phyloP scores from a whole-genome alignment of 2,329 filamentous ascomycete genomes.

The Diatrype stigma region DNA sequence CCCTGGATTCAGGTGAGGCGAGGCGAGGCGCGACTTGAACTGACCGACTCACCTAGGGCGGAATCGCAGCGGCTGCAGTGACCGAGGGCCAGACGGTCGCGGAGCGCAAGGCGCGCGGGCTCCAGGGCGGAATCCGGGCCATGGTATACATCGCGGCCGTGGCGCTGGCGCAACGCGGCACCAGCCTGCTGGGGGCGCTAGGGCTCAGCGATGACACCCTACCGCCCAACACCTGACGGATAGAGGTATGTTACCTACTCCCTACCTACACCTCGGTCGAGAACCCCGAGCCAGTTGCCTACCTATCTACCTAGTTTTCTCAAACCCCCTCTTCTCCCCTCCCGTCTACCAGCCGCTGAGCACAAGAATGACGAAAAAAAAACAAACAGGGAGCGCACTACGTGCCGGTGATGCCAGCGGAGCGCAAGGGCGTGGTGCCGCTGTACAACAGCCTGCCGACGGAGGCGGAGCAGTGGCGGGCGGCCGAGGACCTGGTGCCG shows the following conservation, averaged over 20 bases:
- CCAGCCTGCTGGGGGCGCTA: slow-evolving; percentile 9
- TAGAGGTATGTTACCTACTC: slow-evolving; percentile 13
- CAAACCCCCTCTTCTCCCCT: no score
- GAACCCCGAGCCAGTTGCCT: no score
- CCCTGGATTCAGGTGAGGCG: no score
- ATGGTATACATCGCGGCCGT: slow-evolving; percentile 25
- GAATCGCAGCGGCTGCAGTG: slow-evolving; percentile 15
- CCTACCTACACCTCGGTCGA: no score
- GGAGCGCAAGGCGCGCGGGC: slow-evolving; percentile 18
- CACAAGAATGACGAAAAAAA: not conserved
- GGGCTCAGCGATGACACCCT: slow-evolving; percentile 6
- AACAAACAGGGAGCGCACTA: slow-evolving; percentile 13
- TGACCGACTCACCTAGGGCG: slow-evolving; percentile 9
- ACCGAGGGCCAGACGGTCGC: slow-evolving; percentile 19
- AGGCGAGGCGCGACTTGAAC: not conserved
- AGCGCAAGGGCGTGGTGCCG: not conserved
- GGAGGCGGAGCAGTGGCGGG: not conserved
- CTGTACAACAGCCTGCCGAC: slow-evolving; percentile 5
- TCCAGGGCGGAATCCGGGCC: slow-evolving; percentile 24
- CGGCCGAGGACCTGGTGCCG: not conserved
- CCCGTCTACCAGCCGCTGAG: no score
- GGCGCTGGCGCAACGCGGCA: slow-evolving; percentile 17
- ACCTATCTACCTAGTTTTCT: no score
- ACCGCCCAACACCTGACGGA: slow-evolving; percentile 7
- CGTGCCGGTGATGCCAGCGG: slow-evolving; percentile 8